Conservation (phyloP, 495 filamentous ascomycete species). For the Antarctomyces pellizariae region DNA sequence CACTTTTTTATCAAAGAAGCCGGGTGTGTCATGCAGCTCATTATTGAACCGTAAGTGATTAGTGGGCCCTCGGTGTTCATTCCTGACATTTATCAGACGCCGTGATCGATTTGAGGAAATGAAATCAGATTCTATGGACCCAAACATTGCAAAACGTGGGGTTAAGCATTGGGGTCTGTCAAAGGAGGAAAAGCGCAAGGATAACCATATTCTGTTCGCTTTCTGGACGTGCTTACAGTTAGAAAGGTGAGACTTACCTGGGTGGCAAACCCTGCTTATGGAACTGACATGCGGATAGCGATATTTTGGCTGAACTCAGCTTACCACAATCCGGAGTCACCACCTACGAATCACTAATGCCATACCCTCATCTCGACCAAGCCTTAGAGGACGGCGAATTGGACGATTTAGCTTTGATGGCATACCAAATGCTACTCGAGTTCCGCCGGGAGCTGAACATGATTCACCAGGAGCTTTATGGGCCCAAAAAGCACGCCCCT, state of each 20-base stretch:
- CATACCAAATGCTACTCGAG: constrained; percentile 69
- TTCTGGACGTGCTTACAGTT: constrained; percentile 91
- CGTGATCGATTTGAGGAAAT: constrained; percentile 14
- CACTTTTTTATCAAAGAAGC: constrained; percentile 71
- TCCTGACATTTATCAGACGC: constrained; percentile 11
- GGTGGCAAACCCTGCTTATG: neutral
- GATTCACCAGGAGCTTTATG: constrained; percentile 61
- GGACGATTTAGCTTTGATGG: constrained; percentile 37
- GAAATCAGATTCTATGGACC: neutral
- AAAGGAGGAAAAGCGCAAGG: no score
- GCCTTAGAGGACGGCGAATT: constrained; percentile 18
- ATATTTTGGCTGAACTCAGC: constrained; percentile 77
- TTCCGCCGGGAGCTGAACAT: constrained; percentile 68
- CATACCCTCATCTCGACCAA: constrained; percentile 28
- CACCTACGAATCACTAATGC: constrained; percentile 42
- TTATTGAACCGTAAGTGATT: constrained; percentile 46
- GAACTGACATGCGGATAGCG: constrained; percentile 25
- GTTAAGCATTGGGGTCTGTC: no score
- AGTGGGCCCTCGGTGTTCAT: neutral
- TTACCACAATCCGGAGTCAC: constrained; percentile 62
- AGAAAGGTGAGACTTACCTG: constrained; percentile 41
- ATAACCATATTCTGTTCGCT: constrained; percentile 45
- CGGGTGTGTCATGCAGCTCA: constrained; percentile 47
- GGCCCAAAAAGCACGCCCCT: constrained; percentile 16
- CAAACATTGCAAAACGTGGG: neutral